These are phyloP conservation scores for Chloris gayana DNA, from an alignment of 176 grass and related monocot species.

Conservation along the genomic window DNA sequence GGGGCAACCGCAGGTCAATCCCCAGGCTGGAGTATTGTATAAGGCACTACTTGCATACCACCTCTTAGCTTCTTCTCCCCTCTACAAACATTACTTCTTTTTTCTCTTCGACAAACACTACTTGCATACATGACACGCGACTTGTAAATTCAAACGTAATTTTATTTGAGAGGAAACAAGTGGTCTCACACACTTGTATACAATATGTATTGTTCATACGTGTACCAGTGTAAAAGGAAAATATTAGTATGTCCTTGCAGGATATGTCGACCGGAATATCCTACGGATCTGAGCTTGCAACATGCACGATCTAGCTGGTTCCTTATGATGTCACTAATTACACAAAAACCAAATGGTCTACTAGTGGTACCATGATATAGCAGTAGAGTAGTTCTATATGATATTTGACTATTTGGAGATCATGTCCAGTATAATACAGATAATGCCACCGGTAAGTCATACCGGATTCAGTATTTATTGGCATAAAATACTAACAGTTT, in stretches of 20 bases:
- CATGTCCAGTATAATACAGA: not conserved
- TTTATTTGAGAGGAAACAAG: slow-evolving; percentile 25
- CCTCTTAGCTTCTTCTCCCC: no score
- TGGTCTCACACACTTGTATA: not conserved
- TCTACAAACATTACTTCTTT: not conserved
- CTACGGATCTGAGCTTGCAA: slow-evolving; percentile 22
- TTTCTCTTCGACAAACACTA: not conserved
- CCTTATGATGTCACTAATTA: not conserved
- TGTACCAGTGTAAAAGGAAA: slow-evolving; percentile 3
- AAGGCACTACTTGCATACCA: not conserved
- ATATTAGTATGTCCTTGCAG: not conserved
- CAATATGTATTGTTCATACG: slow-evolving; percentile 8
- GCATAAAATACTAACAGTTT: not conserved
- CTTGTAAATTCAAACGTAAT: not conserved
- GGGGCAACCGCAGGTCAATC: slow-evolving; percentile 32
- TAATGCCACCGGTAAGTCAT: not conserved
- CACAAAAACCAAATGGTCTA: not conserved
- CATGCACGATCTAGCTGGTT: slow-evolving; percentile 33
- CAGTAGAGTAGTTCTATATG: not conserved
- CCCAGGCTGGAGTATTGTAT: slow-evolving; percentile 24
- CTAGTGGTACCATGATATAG: slow-evolving; percentile 30
- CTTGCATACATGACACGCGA: slow-evolving; percentile 3
- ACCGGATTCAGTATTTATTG: not conserved
- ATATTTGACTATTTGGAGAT: slow-evolving; percentile 24
- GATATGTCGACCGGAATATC: slow-evolving; percentile 33